phyloP scores from a whole-genome alignment of 345 rosid genomes.

The Euphorbia pulcherrima region DNA sequence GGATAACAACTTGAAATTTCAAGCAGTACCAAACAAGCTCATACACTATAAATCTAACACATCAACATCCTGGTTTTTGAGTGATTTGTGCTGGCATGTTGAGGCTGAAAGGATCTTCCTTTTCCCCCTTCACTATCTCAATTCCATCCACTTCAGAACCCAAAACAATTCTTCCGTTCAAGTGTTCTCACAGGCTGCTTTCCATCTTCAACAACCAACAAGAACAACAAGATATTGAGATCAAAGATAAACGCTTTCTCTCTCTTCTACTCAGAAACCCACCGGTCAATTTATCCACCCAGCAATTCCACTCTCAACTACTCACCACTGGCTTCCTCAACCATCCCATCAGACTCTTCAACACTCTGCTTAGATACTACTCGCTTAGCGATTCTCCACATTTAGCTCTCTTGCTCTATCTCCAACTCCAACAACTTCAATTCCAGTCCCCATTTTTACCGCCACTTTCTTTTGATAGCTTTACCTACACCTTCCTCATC shows the following conservation, averaged over 20 bases:
- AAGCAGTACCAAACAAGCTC: too few species aligned
- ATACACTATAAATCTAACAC: too few species aligned
- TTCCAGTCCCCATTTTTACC: constrained; percentile 15
- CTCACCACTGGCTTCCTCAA: constrained; percentile 35
- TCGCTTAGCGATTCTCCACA: constrained; percentile 36
- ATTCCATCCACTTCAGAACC: not conserved
- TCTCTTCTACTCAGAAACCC: constrained; percentile 32
- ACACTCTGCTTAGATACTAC: constrained; percentile 55
- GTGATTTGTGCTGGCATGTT: not conserved
- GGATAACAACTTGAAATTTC: too few species aligned
- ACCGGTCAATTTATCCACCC: constrained; percentile 25
- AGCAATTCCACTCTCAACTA: constrained; percentile 46
- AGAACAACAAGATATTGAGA: not conserved
- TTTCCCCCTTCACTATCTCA: not conserved
- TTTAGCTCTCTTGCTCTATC: constrained; percentile 41
- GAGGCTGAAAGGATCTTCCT: not conserved
- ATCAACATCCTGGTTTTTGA: not conserved
- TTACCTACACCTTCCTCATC: constrained; percentile 51
- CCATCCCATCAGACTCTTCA: constrained; percentile 37
- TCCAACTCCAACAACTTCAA: constrained; percentile 41
- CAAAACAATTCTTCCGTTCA: not conserved
- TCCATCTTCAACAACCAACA: not conserved
- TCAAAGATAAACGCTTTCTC: constrained; percentile 18
- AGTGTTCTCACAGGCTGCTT: not conserved
- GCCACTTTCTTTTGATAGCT: constrained; percentile 53